Evolutionary conservation across 306 rosid genomes (phyloP), one percentile per base, ranked within the genome.

Genomic region (Dalbergia cultrata): DNA sequence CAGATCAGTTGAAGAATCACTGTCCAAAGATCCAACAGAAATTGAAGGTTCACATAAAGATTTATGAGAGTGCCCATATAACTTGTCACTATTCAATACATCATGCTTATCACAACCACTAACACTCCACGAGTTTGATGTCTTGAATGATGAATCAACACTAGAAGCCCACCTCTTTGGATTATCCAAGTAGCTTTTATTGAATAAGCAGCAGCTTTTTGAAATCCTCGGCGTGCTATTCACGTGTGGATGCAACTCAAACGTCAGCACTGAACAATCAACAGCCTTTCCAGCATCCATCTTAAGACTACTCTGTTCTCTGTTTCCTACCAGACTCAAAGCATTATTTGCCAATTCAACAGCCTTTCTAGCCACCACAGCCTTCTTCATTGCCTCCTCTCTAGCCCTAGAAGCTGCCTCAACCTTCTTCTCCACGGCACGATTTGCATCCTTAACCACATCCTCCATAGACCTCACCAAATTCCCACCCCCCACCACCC

Each of bases 401-500:
- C 88, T 78, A 53, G 85, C 88, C 86, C 50, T 86, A 43, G 68
- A 56, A 9, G 87, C 90, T 1, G 67, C 85, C 73, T 82, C 81
- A 75, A 34, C 70, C 86, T 91, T 91, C 81, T 80, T 80, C 81
- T 60, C 84, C 66, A 41, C 83, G 34, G 7, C 77, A 59, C 56
- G 33, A 12, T 84, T 80, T 14, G 89, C 89, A 78, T 87, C 88
- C 44, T 73, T 86, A 74, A 83, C 86, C 45, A 61, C 67, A 70
- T 84, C 85, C 75, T 70, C 70, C 75, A 87, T 80, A 21, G 87
- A 81, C 70, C 78, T 70, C 16, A 6, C 61, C 8, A 76, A 67
- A 62, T 64, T 62, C 9, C 33, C 83, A 72, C 35, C 69, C 34
- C 54, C 67, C n/a, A 69, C 86, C 81, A 76, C 87, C 87, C 81